Base-by-base conservation (phyloP, 305 asterid species). In the Fraxinus angustifolia region DNA sequence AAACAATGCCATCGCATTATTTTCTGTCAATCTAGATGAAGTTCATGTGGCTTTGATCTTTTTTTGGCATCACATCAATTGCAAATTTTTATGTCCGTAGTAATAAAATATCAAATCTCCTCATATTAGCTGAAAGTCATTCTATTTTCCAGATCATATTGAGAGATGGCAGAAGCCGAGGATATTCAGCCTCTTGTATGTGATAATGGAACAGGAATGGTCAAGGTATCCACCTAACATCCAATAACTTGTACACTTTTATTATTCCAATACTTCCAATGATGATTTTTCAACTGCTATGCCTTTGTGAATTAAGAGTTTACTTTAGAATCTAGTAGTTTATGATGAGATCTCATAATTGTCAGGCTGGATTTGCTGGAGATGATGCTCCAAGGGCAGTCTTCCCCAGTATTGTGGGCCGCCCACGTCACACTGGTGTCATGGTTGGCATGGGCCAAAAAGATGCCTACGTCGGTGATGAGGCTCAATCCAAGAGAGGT, bases 171-270 rank as follows among this genome's bases (percentile, higher is more conserved):
- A 53, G 97, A 93, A 6, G 88, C 88, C 0, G 97, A 93, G 88
- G 97, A 93, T 83, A 93, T 93, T 78, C 97, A 93, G 86, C 71
- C 71, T 60, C 71, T 60, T 60, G 97, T 93, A 26, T 93, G 97
- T 60, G 96, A 93, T 88, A 93, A 93, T 88, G 97, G 97, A 79
- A 93, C 97, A 21, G 97, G 97, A 92, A 93, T 93, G 98, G 98
- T 93, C 83, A 93, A 93, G 97, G 97, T 93, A 88, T 82, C 65
- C 53, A 65, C 71, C 33, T 33, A 23, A 4, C 21, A 62, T 81
- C 73, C 71, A 33, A 33, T 34, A 40, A 35, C 40, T 36, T 71
- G 7, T 5, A 45, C 34, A 16, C 33, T 33, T 34, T 34, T 62
- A 3, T 81, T 1, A 40, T 34, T 36, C 38, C 60, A 72, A 19